phyloP scores from a whole-genome alignment of 495 filamentous ascomycete genomes.

The Penicillium arizonense region DNA sequence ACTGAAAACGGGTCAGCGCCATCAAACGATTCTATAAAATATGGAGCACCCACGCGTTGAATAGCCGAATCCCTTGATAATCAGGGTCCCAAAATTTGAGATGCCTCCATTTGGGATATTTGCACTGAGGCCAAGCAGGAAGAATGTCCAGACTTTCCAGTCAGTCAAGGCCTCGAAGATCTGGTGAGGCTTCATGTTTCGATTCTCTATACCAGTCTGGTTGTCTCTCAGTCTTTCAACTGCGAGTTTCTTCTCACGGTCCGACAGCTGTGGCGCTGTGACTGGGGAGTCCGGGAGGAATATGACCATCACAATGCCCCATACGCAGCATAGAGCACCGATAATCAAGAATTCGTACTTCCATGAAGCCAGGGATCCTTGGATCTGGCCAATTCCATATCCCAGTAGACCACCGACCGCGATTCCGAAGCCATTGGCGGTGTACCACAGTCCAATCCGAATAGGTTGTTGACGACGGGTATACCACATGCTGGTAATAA shows the following conservation, averaged over 20 bases:
- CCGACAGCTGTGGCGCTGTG: conserved; percentile 34
- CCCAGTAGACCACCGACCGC: conserved; percentile 57
- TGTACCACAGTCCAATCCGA: conserved; percentile 59
- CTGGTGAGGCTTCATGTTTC: conserved; percentile 50
- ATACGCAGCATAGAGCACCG: conserved; percentile 30
- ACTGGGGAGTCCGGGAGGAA: conserved; percentile 51
- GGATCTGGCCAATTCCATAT: conserved; percentile 57
- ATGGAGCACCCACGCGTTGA: conserved; percentile 29
- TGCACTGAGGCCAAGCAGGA: conserved; percentile 27
- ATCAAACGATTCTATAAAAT: neutral
- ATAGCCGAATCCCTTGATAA: conserved; percentile 59
- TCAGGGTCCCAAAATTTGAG: conserved; percentile 56
- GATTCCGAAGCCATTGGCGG: conserved; percentile 56
- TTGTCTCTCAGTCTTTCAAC: conserved; percentile 52
- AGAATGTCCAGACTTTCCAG: conserved; percentile 46
- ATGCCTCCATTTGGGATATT: conserved; percentile 47
- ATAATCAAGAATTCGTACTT: conserved; percentile 55
- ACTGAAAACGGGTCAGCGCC: conserved; percentile 9
- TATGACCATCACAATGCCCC: conserved; percentile 39
- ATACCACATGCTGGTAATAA: conserved; percentile 37
- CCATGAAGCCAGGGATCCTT: conserved; percentile 51
- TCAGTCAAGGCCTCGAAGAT: conserved; percentile 47
- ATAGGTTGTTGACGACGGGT: conserved; percentile 54
- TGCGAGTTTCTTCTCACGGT: conserved; percentile 46
- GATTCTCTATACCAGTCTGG: conserved; percentile 55